These are phyloP conservation scores for Scolecobasidium constrictum DNA, from an alignment of 2,329 filamentous ascomycete species.

Conservation along the genomic window DNA sequence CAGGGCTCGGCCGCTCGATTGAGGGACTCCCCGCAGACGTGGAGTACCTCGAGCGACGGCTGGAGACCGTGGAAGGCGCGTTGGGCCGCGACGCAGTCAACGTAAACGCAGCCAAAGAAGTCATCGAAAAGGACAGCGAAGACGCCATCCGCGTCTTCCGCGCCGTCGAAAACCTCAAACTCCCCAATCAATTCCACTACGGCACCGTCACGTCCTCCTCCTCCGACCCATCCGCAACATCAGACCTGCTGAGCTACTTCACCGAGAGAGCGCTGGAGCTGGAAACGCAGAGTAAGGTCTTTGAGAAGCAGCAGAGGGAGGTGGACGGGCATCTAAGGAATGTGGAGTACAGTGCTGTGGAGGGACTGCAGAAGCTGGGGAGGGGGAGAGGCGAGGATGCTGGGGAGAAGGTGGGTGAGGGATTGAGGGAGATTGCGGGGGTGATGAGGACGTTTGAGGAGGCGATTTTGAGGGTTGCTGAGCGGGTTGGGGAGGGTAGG, in stretches of 20 bases:
- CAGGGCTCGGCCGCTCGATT: conserved; percentile 51
- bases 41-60: conserved; percentile 48
- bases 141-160: conserved; percentile 64
- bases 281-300: conserved; percentile 15
- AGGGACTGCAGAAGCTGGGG: conserved; percentile 31
- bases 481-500: conserved; percentile 34
- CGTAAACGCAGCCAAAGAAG: conserved; percentile 45
- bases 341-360: conserved; percentile 33
- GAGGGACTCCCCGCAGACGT: conserved; percentile 55
- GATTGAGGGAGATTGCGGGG: conserved; percentile 32
- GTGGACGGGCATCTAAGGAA: conserved; percentile 38
- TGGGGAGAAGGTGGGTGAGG: conserved; percentile 16
- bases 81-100: conserved; percentile 52
- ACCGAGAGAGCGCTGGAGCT: conserved; percentile 26
- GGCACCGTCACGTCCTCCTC: background rate
- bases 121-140: conserved; percentile 54
- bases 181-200: conserved; percentile 52
- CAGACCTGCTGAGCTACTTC: conserved; percentile 38
- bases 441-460: conserved; percentile 37
- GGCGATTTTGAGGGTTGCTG: conserved; percentile 37
- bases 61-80: conserved; percentile 52
- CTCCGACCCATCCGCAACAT: conserved; percentile 12
- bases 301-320: conserved; percentile 31
- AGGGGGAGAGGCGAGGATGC: conserved; percentile 18
- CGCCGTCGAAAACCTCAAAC: conserved; percentile 61